These are phyloP conservation scores for Sporobolomyces roseus DNA, from an alignment of 768 basidiomycete genomes.

Conservation along the genomic window DNA sequence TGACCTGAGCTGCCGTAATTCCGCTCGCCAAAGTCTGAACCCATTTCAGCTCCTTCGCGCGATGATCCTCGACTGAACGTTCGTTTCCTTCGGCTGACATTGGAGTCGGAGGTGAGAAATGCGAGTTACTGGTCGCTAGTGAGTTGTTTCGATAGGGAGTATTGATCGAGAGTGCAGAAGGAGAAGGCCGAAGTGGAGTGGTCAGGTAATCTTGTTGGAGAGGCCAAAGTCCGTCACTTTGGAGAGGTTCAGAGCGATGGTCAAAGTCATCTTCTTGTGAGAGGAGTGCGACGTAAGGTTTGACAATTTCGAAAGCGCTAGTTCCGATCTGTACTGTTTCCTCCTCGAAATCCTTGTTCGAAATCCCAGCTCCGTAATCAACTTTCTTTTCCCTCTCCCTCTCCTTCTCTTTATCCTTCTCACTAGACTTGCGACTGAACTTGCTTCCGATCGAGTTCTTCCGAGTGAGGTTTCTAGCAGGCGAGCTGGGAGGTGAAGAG, in stretches of 20 bases:
- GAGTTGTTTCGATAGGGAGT: background rate
- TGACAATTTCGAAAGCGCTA: constrained; percentile 37
- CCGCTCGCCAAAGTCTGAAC: constrained; percentile 11
- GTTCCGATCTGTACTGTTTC: constrained; percentile 34
- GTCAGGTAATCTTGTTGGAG: background rate
- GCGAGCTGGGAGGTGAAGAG: background rate
- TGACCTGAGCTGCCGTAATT: constrained; percentile 57
- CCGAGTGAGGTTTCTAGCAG: background rate
- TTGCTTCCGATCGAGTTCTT: constrained; percentile 2
- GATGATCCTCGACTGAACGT: constrained; percentile 57
- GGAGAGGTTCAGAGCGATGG: background rate
- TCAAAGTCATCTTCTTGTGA: background rate
- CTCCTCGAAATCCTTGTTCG: constrained; percentile 32
- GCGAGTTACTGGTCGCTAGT: constrained; percentile 1
- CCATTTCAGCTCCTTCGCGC: constrained; percentile 74
- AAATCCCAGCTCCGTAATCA: constrained; percentile 26
- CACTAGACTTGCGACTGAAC: constrained; percentile 9
- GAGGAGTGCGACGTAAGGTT: constrained; percentile 20
- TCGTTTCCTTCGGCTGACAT: constrained; percentile 6
- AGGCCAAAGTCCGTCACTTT: no score
- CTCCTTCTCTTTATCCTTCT: background rate
- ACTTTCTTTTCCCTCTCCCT: constrained; percentile 2
- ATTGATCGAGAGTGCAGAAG: background rate
- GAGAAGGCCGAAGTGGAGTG: background rate
- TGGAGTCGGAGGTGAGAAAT: constrained; percentile 33